Conservation (phyloP, 495 filamentous ascomycete species). For the Monascus purpureus region DNA sequence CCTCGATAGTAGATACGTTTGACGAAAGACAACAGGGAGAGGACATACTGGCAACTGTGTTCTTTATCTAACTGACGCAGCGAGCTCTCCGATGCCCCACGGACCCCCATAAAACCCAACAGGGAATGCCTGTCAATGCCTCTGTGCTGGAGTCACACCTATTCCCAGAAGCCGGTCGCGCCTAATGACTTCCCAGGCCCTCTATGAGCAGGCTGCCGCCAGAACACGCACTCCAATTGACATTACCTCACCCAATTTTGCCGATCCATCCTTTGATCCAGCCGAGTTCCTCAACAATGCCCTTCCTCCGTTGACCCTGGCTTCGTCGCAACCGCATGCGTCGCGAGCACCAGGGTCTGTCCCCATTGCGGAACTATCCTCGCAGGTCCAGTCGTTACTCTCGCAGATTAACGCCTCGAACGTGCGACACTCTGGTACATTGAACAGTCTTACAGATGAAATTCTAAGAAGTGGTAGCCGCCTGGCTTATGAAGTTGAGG, state of each 20-base stretch:
- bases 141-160: too few relatives aligned
- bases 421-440: slow-evolving; percentile 60
- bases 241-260: slow-evolving; percentile 32
- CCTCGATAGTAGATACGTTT: too few relatives aligned
- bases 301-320: slow-evolving; percentile 43
- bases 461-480: slow-evolving; percentile 77
- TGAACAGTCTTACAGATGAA: slow-evolving; percentile 86
- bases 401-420: slow-evolving; percentile 82
- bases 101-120: too few relatives aligned
- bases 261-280: slow-evolving; percentile 60
- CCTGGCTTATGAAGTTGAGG: slow-evolving; percentile 88
- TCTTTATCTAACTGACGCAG: too few relatives aligned
- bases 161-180: too few relatives aligned
- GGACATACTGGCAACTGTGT: too few relatives aligned
- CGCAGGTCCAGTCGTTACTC: slow-evolving; percentile 70
- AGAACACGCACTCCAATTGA: not conserved
- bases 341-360: slow-evolving; percentile 34
- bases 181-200: too few relatives aligned
- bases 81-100: too few relatives aligned
- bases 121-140: too few relatives aligned
- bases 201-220: not conserved
- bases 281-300: slow-evolving; percentile 68
- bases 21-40: too few relatives aligned
- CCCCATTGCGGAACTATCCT: slow-evolving; percentile 60
- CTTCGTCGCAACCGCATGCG: slow-evolving; percentile 25